phyloP scores from a whole-genome alignment of 2,329 filamentous ascomycete species.

The Claviceps pazoutovae region DNA sequence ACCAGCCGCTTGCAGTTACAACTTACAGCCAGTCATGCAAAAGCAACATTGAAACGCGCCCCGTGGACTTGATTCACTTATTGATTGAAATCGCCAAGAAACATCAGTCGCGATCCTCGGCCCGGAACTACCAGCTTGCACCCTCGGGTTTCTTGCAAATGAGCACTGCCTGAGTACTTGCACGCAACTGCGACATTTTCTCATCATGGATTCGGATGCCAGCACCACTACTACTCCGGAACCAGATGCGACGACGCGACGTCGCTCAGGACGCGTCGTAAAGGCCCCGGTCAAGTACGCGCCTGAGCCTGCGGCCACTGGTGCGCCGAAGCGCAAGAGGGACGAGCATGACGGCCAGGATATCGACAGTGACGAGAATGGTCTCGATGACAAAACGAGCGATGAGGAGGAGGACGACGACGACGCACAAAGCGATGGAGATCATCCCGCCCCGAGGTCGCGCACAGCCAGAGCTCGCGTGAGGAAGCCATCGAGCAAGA shows the following conservation, averaged over 20 bases:
- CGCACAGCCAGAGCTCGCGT: conserved; percentile 28
- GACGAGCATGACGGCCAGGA: conserved; percentile 34
- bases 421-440: conserved; percentile 31
- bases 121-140: conserved; percentile 1
- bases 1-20: too few species aligned
- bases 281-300: conserved; percentile 46
- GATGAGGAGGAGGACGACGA: conserved; percentile 21
- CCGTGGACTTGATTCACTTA: background rate
- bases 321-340: conserved; percentile 45
- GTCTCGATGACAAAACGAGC: conserved; percentile 31
- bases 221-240: conserved; percentile 22
- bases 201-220: conserved; percentile 7
- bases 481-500: conserved; percentile 48
- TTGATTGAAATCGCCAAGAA: conserved; percentile 2
- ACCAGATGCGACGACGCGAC: conserved; percentile 38
- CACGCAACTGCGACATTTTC: conserved; percentile 7
- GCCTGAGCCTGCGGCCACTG: conserved; percentile 28
- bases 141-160: conserved; percentile 8
- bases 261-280: conserved; percentile 56
- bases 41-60: conserved; percentile 5
- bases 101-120: conserved; percentile 4
- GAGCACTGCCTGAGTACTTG: conserved; percentile 5
- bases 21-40: background rate
- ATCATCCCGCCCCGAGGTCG: conserved; percentile 24
- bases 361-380: conserved; percentile 32